Percentiles rank a stretch among this genome's conserved stretches.
phyloP scores from a whole-genome alignment of 2,329 filamentous ascomycete species.

The Pseudogymnoascus sp. region DNA sequence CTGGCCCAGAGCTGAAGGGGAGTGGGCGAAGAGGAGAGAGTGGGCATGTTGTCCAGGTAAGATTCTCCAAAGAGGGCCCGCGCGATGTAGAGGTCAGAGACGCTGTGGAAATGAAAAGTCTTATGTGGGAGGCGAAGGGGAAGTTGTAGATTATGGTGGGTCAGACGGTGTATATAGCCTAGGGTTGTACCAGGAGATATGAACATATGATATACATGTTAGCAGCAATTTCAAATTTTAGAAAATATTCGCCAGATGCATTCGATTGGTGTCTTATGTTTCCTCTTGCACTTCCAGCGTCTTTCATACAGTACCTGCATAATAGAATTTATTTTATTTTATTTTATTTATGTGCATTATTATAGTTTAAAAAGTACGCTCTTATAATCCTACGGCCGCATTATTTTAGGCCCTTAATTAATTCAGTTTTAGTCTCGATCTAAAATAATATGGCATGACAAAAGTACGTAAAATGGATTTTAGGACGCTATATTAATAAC shows the following conservation, averaged over 20 bases:
- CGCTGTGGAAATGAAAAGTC: background rate
- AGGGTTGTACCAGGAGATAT: background rate
- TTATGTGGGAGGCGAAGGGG: background rate
- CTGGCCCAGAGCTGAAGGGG: constrained; percentile 46
- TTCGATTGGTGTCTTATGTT: background rate
- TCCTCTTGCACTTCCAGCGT: background rate
- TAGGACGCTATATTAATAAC: background rate
- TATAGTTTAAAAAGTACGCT: background rate
- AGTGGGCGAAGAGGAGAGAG: constrained; percentile 46
- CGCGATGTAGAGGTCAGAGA: constrained; percentile 42
- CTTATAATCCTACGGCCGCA: background rate
- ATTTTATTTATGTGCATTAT: background rate
- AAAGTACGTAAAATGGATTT: background rate
- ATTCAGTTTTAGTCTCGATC: background rate
- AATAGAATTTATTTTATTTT: background rate
- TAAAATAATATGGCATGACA: background rate
- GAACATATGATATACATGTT: background rate
- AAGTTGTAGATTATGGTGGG: background rate
- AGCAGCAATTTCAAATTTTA: background rate
- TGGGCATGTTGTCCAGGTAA: constrained; percentile 51
- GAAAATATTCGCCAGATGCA: background rate
- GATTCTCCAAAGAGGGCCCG: constrained; percentile 44
- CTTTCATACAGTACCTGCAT: background rate
- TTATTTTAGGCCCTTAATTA: background rate
- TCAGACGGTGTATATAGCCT: background rate